Percentiles rank a stretch among this genome's conserved stretches.
These are phyloP conservation scores for Cairneyella variabilis DNA, from an alignment of 495 filamentous ascomycete genomes.

Conservation along the genomic window DNA sequence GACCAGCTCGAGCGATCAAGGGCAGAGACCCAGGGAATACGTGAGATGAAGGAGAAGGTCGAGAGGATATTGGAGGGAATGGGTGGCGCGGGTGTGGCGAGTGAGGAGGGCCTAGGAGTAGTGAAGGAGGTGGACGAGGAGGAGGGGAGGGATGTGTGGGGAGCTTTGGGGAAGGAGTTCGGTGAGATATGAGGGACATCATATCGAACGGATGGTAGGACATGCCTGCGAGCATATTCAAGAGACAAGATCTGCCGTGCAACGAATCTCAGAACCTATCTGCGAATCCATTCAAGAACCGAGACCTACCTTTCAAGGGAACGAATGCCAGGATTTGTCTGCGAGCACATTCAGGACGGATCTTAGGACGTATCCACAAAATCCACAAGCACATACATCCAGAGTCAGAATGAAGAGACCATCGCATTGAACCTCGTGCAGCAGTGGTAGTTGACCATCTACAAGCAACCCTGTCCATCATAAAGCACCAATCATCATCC, in stretches of 20 bases:
- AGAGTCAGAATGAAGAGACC: no score
- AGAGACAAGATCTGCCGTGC: no score
- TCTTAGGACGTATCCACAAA: no score
- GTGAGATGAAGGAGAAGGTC: constrained; percentile 67
- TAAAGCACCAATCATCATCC: no score
- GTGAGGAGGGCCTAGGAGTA: constrained; percentile 15
- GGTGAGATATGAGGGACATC: constrained; percentile 7
- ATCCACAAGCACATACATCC: no score
- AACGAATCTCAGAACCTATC: no score
- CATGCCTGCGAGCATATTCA: not conserved
- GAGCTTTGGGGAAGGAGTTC: constrained; percentile 22
- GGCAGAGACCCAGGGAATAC: constrained; percentile 75
- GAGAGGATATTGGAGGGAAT: constrained; percentile 64
- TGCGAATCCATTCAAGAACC: no score
- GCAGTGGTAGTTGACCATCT: not conserved
- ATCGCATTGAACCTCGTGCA: not conserved
- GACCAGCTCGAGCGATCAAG: constrained; percentile 70
- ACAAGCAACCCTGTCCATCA: not conserved
- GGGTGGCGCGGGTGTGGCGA: constrained; percentile 38
- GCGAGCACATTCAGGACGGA: no score
- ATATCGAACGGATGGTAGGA: not conserved
- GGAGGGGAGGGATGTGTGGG: constrained; percentile 23
- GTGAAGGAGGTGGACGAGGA: constrained; percentile 7
- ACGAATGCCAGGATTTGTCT: no score
- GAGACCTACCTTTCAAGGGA: no score